Evolutionary conservation across 805 yeast species (phyloP), one percentile per base, ranked within the genome.

Genomic region (Metschnikowia gruessii): DNA sequence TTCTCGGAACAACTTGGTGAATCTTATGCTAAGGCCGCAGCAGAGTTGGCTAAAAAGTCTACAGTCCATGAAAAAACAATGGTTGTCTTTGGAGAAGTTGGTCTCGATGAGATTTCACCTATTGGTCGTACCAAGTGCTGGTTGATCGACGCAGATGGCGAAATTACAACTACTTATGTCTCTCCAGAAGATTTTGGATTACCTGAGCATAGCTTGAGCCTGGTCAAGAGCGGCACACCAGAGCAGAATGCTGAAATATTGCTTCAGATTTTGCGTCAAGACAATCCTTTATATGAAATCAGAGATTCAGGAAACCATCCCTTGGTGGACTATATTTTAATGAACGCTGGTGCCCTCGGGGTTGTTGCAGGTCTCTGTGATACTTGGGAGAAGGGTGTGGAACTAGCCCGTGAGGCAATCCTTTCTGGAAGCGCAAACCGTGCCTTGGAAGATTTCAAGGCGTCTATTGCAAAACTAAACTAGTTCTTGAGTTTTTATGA

Each of bases 31-130:
- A 77, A 82, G 56, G 89, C 96, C 1, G 87, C 90, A 1, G 71
- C 81, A 8, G 68, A 74, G 45, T 70, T 94, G 49, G 87, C 87
- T 50, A 61, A 63, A 39, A 65, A 69, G 30, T 69, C 70, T 18
- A 70, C 72, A 8, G 70, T 72, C 50, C 75, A 70, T 65, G 69
- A 38, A 62, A 62, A 67, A 69, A 87, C 95, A 1, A 79, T 91
- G 80, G 86, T 94, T 17, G 99, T 94, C 16, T 92, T 87, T 81
- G 99, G 99, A 11, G 83, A 83, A 43, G 80, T 87, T 40, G 96
- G 97, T 0, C 71, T 94, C 26, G 99, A 94, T 62, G 99, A 94
- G 68, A 86, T 94, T 30, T 85, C 97, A 1, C 97, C 97, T 2
- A 80, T 84, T 26, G 98, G 97, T 0, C 66, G 71, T 45, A 85